A percentile compares a stretch with the other conserved stretches of the same genome.
Evolutionary conservation across 345 rosid genomes (phyloP).

Genomic region (Eucalyptus fibrosa): DNA sequence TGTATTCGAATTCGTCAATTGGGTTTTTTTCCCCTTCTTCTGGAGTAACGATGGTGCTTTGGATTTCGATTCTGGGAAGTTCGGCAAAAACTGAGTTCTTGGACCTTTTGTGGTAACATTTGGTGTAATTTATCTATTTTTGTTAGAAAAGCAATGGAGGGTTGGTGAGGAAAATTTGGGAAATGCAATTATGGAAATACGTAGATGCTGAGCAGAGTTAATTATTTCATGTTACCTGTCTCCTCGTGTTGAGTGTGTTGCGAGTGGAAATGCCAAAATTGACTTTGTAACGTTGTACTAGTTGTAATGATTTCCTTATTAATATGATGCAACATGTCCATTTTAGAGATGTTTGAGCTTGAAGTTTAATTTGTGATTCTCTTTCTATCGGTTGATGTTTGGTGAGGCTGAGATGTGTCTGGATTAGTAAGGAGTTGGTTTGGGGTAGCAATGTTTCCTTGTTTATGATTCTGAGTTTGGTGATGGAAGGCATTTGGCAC

Average conservation of each 20-base stretch:
- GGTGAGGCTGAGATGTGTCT: not conserved
- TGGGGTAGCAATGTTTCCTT: not conserved
- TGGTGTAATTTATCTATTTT: not conserved
- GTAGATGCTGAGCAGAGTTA: not conserved
- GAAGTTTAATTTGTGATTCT: not conserved
- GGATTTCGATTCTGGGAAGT: not conserved
- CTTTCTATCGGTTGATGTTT: not conserved
- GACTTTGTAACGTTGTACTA: not conserved
- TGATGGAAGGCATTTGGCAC: not conserved
- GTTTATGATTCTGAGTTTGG: not conserved
- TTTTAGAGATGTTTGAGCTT: not conserved
- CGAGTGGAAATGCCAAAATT: not conserved
- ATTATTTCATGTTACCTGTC: not conserved
- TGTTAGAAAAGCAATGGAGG: not conserved
- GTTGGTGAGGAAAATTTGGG: not conserved
- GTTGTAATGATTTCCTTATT: not conserved
- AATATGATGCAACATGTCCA: not conserved
- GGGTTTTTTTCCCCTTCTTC: not conserved
- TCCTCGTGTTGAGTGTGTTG: not conserved
- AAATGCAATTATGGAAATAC: not conserved
- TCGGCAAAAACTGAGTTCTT: not conserved
- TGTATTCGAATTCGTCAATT: not conserved
- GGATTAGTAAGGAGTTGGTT: not conserved
- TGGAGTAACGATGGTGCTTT: not conserved
- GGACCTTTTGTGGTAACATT: not conserved